These are phyloP conservation scores for Metarhizium robertsii DNA, from an alignment of 2,329 filamentous ascomycete species.

Conservation along the genomic window DNA sequence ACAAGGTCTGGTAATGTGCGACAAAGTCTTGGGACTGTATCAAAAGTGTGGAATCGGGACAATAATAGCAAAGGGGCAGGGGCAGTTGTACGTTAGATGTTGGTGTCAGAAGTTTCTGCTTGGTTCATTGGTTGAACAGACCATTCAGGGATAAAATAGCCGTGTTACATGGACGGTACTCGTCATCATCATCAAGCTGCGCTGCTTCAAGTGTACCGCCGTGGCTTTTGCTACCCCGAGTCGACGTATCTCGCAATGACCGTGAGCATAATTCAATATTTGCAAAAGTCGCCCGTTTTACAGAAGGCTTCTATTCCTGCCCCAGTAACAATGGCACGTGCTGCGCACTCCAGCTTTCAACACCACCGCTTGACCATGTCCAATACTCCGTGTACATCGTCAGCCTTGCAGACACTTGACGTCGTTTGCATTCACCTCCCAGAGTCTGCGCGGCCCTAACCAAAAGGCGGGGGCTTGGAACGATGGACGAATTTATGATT, in stretches of 20 bases:
- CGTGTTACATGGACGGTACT: too few species aligned
- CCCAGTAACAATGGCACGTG: neutral
- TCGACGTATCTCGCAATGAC: neutral
- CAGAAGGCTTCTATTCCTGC: neutral
- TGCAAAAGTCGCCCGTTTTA: neutral
- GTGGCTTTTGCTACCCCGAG: too few species aligned
- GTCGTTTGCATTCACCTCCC: neutral
- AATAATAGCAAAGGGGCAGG: neutral
- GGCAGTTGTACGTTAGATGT: neutral
- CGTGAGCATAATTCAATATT: neutral
- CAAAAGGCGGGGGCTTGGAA: neutral
- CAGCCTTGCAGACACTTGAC: neutral
- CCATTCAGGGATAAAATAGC: too few species aligned
- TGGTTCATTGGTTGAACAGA: neutral
- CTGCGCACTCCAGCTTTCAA: too few species aligned
- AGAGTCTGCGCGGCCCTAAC: neutral
- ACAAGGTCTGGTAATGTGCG: neutral
- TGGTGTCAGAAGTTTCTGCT: neutral
- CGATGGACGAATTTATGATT: slow-evolving; percentile 6
- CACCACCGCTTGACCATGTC: too few species aligned
- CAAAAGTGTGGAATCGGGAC: neutral
- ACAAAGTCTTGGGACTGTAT: neutral
- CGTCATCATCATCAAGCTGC: too few species aligned
- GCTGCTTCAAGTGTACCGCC: too few species aligned
- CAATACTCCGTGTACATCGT: neutral